Percentiles rank a stretch among this genome's conserved stretches.
Evolutionary conservation across 768 basidiomycete species (phyloP).

Genomic region (Psilocybe subaeruginosa): DNA sequence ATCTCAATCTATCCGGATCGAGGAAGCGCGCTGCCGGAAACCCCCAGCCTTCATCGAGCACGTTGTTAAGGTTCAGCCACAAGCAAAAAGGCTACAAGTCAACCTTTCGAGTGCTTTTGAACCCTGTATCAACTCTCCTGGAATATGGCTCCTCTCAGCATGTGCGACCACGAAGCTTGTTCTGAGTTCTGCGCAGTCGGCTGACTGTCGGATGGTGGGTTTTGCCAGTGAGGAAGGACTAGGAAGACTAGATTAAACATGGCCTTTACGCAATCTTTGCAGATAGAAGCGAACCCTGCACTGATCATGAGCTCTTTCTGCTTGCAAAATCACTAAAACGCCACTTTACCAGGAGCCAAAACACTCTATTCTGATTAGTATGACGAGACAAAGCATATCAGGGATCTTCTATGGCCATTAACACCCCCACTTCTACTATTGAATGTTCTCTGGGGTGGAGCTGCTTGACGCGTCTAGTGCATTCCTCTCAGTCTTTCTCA

Average conservation of each 20-base stretch:
- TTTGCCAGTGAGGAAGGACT: background rate
- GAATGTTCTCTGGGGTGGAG: too few relatives aligned
- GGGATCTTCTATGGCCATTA: too few relatives aligned
- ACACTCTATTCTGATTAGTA: background rate
- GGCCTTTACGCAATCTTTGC: background rate
- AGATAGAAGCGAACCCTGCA: background rate
- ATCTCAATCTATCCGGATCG: background rate
- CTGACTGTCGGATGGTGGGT: background rate
- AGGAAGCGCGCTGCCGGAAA: background rate
- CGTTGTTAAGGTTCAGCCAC: slow-evolving; percentile 4
- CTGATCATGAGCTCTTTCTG: background rate
- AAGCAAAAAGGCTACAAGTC: background rate
- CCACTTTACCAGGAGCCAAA: background rate
- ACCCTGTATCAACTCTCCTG: slow-evolving; percentile 1
- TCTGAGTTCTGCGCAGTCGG: background rate
- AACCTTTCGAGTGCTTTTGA: background rate
- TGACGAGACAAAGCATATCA: background rate
- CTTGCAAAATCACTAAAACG: background rate
- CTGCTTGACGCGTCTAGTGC: too few relatives aligned
- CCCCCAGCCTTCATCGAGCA: background rate
- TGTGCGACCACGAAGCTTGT: background rate
- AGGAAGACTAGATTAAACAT: background rate
- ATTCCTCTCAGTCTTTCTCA: too few relatives aligned
- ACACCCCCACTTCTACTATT: too few relatives aligned
- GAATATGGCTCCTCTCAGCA: slow-evolving; percentile 1